phyloP scores from a whole-genome alignment of 2,329 filamentous ascomycete genomes.

The Apiospora marii region DNA sequence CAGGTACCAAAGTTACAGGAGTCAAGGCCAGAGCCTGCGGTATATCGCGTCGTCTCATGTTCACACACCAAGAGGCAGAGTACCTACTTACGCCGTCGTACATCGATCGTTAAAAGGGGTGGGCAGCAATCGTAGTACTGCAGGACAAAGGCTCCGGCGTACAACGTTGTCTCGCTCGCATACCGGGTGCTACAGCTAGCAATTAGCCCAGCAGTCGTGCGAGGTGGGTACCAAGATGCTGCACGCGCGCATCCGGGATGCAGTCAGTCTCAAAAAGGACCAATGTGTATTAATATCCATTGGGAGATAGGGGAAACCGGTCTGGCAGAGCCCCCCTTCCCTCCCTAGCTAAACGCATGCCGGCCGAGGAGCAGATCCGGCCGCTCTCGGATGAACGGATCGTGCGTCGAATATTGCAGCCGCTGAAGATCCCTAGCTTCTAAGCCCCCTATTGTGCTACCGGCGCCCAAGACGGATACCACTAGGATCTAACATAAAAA shows the following conservation, averaged over 20 bases:
- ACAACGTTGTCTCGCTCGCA: background rate
- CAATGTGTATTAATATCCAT: background rate
- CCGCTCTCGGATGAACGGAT: slow-evolving; percentile 15
- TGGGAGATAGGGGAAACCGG: background rate
- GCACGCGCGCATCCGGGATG: background rate
- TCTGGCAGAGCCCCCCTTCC: background rate
- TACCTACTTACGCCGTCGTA: background rate
- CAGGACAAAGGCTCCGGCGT: slow-evolving; percentile 7
- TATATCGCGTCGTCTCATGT: background rate
- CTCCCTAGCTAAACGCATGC: background rate
- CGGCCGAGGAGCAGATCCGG: slow-evolving; percentile 12
- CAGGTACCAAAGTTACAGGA: slow-evolving; percentile 9
- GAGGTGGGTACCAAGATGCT: background rate
- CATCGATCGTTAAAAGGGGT: background rate
- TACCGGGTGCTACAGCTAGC: background rate
- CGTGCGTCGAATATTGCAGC: background rate
- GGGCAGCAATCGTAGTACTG: background rate
- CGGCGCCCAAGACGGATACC: background rate
- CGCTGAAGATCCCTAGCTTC: background rate
- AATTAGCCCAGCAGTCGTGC: slow-evolving; percentile 5
- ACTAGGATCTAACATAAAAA: background rate
- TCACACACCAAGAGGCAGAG: background rate
- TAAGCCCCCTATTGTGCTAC: background rate
- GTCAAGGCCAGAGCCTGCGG: background rate
- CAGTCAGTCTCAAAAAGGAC: background rate